A percentile compares a stretch with the other conserved stretches of the same genome.
Evolutionary conservation across 352 stramenopile species (phyloP).

Genomic region (Phytophthora cactorum): DNA sequence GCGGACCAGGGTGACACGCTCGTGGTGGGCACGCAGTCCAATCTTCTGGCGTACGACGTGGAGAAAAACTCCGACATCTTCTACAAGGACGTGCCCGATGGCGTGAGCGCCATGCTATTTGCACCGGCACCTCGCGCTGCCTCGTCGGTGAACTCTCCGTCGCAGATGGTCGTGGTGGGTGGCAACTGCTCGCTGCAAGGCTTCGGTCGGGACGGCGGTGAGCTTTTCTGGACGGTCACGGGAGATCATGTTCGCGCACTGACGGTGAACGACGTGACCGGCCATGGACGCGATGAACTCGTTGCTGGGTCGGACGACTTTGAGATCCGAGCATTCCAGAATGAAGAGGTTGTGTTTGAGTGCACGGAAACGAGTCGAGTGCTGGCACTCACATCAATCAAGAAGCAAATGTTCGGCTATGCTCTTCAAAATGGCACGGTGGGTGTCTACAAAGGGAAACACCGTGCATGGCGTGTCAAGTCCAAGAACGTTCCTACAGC

Average conservation of each 20-base stretch:
- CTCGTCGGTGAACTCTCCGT: constrained; percentile 33
- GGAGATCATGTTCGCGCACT: constrained; percentile 91
- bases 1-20: constrained; percentile 77
- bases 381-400: constrained; percentile 73
- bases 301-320: constrained; percentile 93
- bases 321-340: constrained; percentile 89
- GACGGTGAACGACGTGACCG: constrained; percentile 74
- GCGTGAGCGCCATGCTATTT: constrained; percentile 87
- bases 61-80: constrained; percentile 95
- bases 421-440: constrained; percentile 92
- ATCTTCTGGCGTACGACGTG: constrained; percentile 92
- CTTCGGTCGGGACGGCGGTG: constrained; percentile 78
- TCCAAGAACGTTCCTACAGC: constrained; percentile 87
- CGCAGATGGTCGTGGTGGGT: constrained; percentile 88
- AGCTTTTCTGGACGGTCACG: constrained; percentile 93
- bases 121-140: constrained; percentile 42
- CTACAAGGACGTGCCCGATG: constrained; percentile 91
- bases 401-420: constrained; percentile 84
- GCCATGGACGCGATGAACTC: constrained; percentile 74
- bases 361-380: constrained; percentile 88
- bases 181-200: constrained; percentile 94
- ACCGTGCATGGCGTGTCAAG: constrained; percentile 92
- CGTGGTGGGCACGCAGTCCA: constrained; percentile 90
- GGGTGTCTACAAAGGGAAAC: constrained; percentile 91
- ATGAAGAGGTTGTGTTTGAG: constrained; percentile 90